phyloP scores from a whole-genome alignment of 2,329 filamentous ascomycete species.

The Coniochaeta prunicola region DNA sequence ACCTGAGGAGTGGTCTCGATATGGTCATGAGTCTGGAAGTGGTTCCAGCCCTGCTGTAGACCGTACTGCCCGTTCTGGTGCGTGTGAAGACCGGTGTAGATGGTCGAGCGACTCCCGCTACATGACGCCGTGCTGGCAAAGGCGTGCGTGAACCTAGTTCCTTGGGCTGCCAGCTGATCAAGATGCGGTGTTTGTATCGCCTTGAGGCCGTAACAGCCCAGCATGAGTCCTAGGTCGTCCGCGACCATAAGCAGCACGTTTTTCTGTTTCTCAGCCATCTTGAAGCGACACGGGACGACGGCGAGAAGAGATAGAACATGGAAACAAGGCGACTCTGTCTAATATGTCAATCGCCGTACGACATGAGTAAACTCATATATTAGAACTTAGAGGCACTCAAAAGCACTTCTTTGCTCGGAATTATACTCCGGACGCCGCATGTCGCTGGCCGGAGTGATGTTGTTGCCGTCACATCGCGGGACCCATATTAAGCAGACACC shows the following conservation, averaged over 20 bases:
- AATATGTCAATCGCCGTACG: no score
- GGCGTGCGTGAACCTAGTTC: constrained; percentile 28
- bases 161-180: constrained; percentile 29
- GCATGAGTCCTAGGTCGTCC: constrained; percentile 31
- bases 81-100: constrained; percentile 42
- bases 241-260: constrained; percentile 33
- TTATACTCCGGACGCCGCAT: neutral
- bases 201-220: constrained; percentile 27
- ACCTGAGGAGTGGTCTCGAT: constrained; percentile 32
- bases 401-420: no score
- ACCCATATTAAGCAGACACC: neutral
- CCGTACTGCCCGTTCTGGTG: constrained; percentile 42
- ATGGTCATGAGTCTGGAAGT: constrained; percentile 36
- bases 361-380: no score
- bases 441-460: neutral
- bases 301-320: no score
- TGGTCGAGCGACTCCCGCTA: constrained; percentile 35
- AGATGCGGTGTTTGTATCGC: constrained; percentile 29
- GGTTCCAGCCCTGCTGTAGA: constrained; percentile 25
- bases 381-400: no score
- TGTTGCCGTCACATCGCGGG: neutral
- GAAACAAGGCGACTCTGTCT: no score
- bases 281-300: no score
- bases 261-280: no score
- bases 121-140: constrained; percentile 40